phyloP scores from a whole-genome alignment of 2,329 filamentous ascomycete genomes.

The Penicillium psychrosexuale region DNA sequence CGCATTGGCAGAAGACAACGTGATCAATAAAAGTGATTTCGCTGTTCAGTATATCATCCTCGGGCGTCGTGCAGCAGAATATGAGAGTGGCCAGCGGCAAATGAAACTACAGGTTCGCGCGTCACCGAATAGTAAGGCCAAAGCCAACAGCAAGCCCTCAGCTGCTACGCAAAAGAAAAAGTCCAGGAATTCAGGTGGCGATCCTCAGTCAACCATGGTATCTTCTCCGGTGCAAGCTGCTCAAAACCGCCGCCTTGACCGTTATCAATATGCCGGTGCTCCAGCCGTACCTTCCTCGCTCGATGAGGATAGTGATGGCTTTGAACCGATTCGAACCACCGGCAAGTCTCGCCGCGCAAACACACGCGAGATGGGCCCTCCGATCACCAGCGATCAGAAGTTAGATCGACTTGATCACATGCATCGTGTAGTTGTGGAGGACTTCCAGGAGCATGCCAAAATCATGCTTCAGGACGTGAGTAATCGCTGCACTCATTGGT shows the following conservation, averaged over 20 bases:
- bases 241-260: conserved; percentile 35
- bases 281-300: conserved; percentile 27
- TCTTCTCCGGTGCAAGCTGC: conserved; percentile 60
- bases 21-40: conserved; percentile 63
- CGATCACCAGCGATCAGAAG: conserved; percentile 46
- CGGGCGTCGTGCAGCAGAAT: conserved; percentile 48
- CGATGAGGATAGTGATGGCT: conserved; percentile 45
- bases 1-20: conserved; percentile 68
- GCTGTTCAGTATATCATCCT: conserved; percentile 63
- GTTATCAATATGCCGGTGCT: conserved; percentile 23
- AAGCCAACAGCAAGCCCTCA: conserved; percentile 21
- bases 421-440: conserved; percentile 46
- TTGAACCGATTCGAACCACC: conserved; percentile 41
- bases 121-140: conserved; percentile 43
- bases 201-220: conserved; percentile 64
- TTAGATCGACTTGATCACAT: conserved; percentile 43
- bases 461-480: conserved; percentile 43
- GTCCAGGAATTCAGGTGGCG: conserved; percentile 43
- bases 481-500: neutral
- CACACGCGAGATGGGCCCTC: conserved; percentile 40
- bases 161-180: conserved; percentile 28
- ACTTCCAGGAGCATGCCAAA: conserved; percentile 48
- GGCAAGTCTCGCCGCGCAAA: conserved; percentile 30
- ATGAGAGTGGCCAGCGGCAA: conserved; percentile 42
- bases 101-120: conserved; percentile 55